Evolutionary conservation across 2,329 filamentous ascomycete genomes (phyloP).

Genomic region (Fusarium goolgardi): DNA sequence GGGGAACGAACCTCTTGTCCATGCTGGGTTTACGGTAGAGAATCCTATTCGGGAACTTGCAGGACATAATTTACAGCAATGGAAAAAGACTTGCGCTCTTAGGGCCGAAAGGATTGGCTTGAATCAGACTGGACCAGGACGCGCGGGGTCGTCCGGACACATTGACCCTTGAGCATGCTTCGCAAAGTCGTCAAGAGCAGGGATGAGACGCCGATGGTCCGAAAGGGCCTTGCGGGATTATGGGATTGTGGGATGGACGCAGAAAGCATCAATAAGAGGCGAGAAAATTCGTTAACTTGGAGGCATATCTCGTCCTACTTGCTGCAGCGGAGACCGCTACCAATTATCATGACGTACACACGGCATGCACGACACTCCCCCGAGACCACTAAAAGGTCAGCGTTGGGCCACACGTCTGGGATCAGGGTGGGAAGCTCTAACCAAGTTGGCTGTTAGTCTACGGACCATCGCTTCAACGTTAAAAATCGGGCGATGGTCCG

Average conservation of each 20-base stretch:
- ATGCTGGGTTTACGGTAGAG: constrained; percentile 37
- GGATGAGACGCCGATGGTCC: constrained; percentile 34
- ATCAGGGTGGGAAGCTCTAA: constrained; percentile 41
- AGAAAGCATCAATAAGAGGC: constrained; percentile 38
- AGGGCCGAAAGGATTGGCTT: constrained; percentile 26
- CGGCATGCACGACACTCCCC: constrained; percentile 41
- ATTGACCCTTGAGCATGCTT: constrained; percentile 28
- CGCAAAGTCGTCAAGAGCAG: constrained; percentile 20
- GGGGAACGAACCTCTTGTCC: constrained; percentile 36
- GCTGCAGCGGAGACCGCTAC: constrained; percentile 39
- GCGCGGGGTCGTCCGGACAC: constrained; percentile 35
- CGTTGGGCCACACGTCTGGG: constrained; percentile 39
- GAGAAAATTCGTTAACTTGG: constrained; percentile 31
- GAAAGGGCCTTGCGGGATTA: constrained; percentile 18
- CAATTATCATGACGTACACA: constrained; percentile 44
- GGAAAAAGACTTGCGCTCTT: constrained; percentile 20
- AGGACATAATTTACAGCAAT: constrained; percentile 25
- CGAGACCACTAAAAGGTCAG: constrained; percentile 42
- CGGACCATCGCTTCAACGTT: constrained; percentile 46
- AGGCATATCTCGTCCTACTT: constrained; percentile 36
- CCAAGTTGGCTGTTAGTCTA: constrained; percentile 34
- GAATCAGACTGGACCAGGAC: constrained; percentile 15
- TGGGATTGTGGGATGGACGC: constrained; percentile 31
- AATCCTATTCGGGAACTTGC: constrained; percentile 30
- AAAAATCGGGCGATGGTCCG: constrained; percentile 46